Evolutionary conservation across 1,139 yeast species (phyloP), one percentile per base, ranked within the genome.

Genomic region (Taphrina sp.): DNA sequence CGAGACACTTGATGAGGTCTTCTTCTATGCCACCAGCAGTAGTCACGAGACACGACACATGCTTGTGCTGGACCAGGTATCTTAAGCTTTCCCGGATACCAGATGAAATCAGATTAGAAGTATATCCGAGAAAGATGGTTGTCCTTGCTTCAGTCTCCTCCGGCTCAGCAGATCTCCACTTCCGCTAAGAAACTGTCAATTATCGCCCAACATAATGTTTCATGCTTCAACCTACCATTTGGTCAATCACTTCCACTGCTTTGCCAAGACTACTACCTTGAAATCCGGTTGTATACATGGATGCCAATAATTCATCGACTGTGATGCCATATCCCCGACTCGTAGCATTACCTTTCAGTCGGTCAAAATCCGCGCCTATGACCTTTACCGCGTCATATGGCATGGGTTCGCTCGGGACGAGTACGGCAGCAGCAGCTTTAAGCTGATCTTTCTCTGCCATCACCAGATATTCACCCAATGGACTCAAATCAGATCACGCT

Each of bases 1-100:
- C 98, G 61, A 92, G 76, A 67, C 95, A 89, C 70, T 92, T 92
- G 74, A 92, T 92, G 58, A 94, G 74, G 72, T 92, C 99, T 72
- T 92, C 99, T 71, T 92, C 99, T 61, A 92, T 82, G 62, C 98
- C 99, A 62, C 99, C 99, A 20, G 96, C 98, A 61, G 90, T 79
- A 8, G 98, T 85, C 51, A 94, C 98, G 65, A 92, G 81, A 17
- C 95, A 97, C 64, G 90, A 85, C 45, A 92, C 96, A 81, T 85
- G 86, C 70, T 89, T 89, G 73, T 94, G 83, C 70, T 92, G 95
- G 36, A 88, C 97, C 64, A 94, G 76, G 69, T 76, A 92, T 67
- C 95, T 79, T 64, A 92, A 75, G 39, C 96, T 87, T 64, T 90
- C 95, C 72, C 99, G 80, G 61, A 90, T 74, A 36, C 99, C 99